Base-by-base conservation (phyloP, 2,329 filamentous ascomycete genomes). In the Phialophora expanda region DNA sequence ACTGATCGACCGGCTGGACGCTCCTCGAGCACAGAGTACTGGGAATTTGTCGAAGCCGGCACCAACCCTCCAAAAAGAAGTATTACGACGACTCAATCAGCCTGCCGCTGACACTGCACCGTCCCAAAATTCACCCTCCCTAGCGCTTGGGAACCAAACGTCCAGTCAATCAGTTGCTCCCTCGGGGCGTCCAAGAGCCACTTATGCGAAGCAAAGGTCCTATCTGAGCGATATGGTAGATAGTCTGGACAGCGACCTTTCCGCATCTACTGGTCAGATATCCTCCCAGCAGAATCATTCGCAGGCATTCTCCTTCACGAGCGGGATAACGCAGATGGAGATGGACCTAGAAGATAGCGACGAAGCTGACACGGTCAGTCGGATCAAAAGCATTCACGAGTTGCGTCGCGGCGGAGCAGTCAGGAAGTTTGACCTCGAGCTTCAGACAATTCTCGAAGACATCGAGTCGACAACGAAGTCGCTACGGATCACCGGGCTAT, bases 301-400 rank as follows among this genome's bases (percentile, higher is more conserved):
- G 22, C 60, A 65, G 41, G 46, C 63, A 12, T 20, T 34, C 11
- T 66, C 65, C 2, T 69, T 69, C 54, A 58, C 66, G 3, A 51
- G 53, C 50, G 22, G 62, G 7, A 41, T 51, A 3, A 66, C 69
- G 22, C 69, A 67, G 30, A 61, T 70, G 60, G 69, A 72, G 8
- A 51, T 70, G 32, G 68, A 71, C 20, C 66, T 67, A 4, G 80
- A 83, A 8, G 84, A 84, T 14, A 81, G 82, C 14, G 78, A 78
- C 32, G 78, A 81, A 44, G 77, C 69, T 59, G 56, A 66, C 55
- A 71, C 76, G 63, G 72, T 78, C 72, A 77, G 77, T 22, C 74
- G 77, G 28, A 80, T 87, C 55, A 82, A 85, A 65, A 86, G 84
- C 62, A 85, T 88, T 28, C 86, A 89, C 69, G 87, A 89, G 73